These are phyloP conservation scores for Thozetella sp. DNA, from an alignment of 495 filamentous ascomycete genomes.

Conservation along the genomic window DNA sequence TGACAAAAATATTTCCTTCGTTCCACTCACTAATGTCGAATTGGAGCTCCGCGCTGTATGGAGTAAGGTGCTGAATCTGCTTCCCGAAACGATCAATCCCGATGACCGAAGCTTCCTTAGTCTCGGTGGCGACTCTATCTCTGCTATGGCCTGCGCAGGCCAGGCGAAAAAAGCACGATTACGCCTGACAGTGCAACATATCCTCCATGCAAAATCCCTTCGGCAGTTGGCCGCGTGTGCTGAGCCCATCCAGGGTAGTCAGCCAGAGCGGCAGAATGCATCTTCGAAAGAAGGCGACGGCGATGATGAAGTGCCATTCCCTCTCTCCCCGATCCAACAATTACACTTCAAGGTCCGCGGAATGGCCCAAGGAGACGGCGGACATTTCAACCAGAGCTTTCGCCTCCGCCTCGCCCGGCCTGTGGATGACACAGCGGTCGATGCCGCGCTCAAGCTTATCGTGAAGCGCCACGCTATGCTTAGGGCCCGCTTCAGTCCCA, in stretches of 20 bases:
- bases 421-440: slow-evolving; percentile 35
- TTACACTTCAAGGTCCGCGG: slow-evolving; percentile 52
- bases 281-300: slow-evolving; percentile 2
- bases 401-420: slow-evolving; percentile 46
- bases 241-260: slow-evolving; percentile 7
- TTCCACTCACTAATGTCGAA: slow-evolving; percentile 13
- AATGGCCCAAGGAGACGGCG: slow-evolving; percentile 43
- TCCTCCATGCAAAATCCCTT: slow-evolving; percentile 47
- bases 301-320: slow-evolving; percentile 7
- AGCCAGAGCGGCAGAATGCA: slow-evolving; percentile 3
- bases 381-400: slow-evolving; percentile 67
- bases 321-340: slow-evolving; percentile 61
- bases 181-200: slow-evolving; percentile 29
- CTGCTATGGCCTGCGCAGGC: slow-evolving; percentile 51
- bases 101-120: slow-evolving; percentile 54
- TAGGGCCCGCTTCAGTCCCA: slow-evolving; percentile 49
- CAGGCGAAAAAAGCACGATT: slow-evolving; percentile 19
- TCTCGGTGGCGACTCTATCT: slow-evolving; percentile 67
- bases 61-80: slow-evolving; percentile 21
- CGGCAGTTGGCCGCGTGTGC: slow-evolving; percentile 17
- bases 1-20: not conserved
- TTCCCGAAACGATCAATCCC: slow-evolving; percentile 32
- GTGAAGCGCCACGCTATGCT: slow-evolving; percentile 64
- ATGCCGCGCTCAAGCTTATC: slow-evolving; percentile 45
- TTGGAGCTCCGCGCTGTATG: slow-evolving; percentile 20